These are phyloP conservation scores for Sesbania bispinosa DNA, from an alignment of 306 rosid genomes.

Conservation along the genomic window DNA sequence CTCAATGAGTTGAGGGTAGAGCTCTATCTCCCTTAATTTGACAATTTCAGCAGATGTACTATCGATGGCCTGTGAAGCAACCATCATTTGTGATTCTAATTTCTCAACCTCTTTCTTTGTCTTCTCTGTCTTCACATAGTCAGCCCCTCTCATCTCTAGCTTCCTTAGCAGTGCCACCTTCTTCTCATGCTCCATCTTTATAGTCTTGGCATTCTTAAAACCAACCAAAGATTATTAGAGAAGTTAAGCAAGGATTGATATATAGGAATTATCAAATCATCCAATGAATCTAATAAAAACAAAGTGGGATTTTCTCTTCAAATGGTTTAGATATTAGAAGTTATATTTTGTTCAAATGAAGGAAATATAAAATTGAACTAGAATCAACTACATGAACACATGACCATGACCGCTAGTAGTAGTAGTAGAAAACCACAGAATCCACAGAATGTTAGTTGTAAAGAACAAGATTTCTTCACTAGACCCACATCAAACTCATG, in stretches of 20 bases:
- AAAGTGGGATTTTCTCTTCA: not conserved
- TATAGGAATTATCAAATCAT: not conserved
- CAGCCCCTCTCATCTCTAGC: slow-evolving; percentile 83
- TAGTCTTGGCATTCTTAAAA: slow-evolving; percentile 65
- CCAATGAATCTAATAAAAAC: not conserved
- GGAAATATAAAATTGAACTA: not conserved
- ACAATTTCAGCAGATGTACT: slow-evolving; percentile 79
- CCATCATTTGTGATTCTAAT: slow-evolving; percentile 90
- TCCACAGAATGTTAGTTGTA: not conserved
- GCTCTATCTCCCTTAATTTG: slow-evolving; percentile 79
- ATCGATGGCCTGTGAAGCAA: slow-evolving; percentile 86
- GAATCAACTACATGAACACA: not conserved
- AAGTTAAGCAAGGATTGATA: slow-evolving; percentile 3
- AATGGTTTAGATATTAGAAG: not conserved
- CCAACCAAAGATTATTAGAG: slow-evolving; percentile 15
- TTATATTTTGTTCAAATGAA: not conserved
- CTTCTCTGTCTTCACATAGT: slow-evolving; percentile 85
- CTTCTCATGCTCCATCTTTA: slow-evolving; percentile 77
- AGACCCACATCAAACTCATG: slow-evolving; percentile 38
- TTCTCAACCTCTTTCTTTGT: slow-evolving; percentile 87
- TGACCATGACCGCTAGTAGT: not conserved
- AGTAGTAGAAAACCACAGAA: slow-evolving; percentile 16
- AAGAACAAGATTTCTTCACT: slow-evolving; percentile 21
- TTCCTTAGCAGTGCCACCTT: slow-evolving; percentile 62
- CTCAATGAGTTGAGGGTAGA: slow-evolving; percentile 82